Conservation (phyloP, 352 stramenopile species). For the Achlya hypogyna region DNA sequence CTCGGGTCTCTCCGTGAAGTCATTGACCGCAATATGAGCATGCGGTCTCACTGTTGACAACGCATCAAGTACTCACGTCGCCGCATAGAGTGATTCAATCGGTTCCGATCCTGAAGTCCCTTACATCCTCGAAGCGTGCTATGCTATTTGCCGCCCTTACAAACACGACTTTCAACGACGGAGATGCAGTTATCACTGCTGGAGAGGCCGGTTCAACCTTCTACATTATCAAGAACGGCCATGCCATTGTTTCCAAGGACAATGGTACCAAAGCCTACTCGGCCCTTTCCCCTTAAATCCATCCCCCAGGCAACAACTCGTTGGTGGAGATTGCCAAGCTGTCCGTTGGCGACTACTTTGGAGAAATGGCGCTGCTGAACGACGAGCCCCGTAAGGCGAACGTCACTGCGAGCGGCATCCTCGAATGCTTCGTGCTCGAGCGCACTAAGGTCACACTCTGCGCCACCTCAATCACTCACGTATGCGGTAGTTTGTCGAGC, state of each 20-base stretch:
- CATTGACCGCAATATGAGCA: slow-evolving; percentile 82
- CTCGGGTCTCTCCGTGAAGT: slow-evolving; percentile 88
- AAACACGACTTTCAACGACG: slow-evolving; percentile 41
- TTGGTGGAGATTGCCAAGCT: slow-evolving; percentile 40
- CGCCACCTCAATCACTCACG: background rate
- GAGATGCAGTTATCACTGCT: slow-evolving; percentile 49
- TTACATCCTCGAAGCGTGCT: slow-evolving; percentile 47
- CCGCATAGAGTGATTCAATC: slow-evolving; percentile 43
- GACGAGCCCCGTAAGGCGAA: slow-evolving; percentile 27
- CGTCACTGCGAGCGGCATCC: slow-evolving; percentile 43
- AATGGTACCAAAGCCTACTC: slow-evolving; percentile 28
- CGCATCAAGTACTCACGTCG: background rate
- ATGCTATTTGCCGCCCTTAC: slow-evolving; percentile 51
- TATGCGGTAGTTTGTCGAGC: slow-evolving; percentile 50
- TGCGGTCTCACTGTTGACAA: slow-evolving; percentile 24
- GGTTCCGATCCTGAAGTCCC: slow-evolving; percentile 61
- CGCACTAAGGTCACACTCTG: slow-evolving; percentile 32
- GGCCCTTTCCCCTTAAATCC: slow-evolving; percentile 22
- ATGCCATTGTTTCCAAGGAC: slow-evolving; percentile 41
- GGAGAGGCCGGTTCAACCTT: slow-evolving; percentile 62
- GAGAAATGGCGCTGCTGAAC: slow-evolving; percentile 29
- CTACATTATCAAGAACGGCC: slow-evolving; percentile 75
- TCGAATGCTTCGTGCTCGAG: slow-evolving; percentile 86
- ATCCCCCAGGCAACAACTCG: slow-evolving; percentile 7
- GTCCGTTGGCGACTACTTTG: slow-evolving; percentile 31